These are phyloP conservation scores for Diaporthe eres DNA, from an alignment of 2,329 filamentous ascomycete genomes.

Conservation along the genomic window DNA sequence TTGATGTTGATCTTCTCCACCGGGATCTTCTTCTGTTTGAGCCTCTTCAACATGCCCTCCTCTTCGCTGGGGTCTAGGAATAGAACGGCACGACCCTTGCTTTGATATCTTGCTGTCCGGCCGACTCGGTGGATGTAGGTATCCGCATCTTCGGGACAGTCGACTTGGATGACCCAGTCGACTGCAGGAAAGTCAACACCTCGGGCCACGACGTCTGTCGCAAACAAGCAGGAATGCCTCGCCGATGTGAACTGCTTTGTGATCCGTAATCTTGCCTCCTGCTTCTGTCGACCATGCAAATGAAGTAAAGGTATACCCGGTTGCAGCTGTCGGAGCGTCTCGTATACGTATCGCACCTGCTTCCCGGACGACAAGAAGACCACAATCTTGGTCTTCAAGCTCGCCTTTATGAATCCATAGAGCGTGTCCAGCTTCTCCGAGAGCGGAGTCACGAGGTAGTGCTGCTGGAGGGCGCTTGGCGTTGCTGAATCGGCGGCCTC, in stretches of 20 bases:
- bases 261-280: conserved; percentile 88
- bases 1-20: conserved; percentile 89
- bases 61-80: conserved; percentile 96
- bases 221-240: conserved; percentile 90
- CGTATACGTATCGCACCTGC: conserved; percentile 96
- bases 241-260: conserved; percentile 85
- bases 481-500: conserved; percentile 85
- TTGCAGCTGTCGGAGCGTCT: conserved; percentile 91
- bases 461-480: conserved; percentile 87
- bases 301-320: conserved; percentile 95
- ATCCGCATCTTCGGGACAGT: conserved; percentile 95
- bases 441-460: conserved; percentile 89
- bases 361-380: conserved; percentile 97
- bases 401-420: conserved; percentile 92
- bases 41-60: conserved; percentile 85
- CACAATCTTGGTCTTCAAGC: conserved; percentile 93
- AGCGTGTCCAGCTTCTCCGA: conserved; percentile 92
- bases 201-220: conserved; percentile 94
- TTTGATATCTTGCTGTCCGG: conserved; percentile 92
- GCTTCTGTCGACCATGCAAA: conserved; percentile 94
- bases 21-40: conserved; percentile 91
- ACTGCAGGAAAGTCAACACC: conserved; percentile 97
- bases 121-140: conserved; percentile 98
- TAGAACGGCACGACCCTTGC: conserved; percentile 87
- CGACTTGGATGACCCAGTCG: conserved; percentile 99